phyloP scores from a whole-genome alignment of 2,329 filamentous ascomycete genomes.

The Colletotrichum musae region DNA sequence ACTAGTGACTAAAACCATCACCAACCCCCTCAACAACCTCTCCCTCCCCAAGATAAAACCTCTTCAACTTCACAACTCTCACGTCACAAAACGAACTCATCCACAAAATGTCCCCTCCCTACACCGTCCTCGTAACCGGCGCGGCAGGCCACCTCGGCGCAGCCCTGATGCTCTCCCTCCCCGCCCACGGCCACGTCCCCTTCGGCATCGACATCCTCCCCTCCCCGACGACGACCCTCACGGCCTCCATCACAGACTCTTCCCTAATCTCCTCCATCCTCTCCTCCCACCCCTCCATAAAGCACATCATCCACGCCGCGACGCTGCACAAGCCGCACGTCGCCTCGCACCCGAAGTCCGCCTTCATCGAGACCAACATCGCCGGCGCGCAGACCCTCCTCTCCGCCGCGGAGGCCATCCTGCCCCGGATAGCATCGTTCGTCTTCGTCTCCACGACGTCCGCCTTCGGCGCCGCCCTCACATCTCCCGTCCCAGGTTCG shows the following conservation, averaged over 20 bases:
- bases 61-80: neutral
- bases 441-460: slow-evolving; percentile 63
- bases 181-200: slow-evolving; percentile 55
- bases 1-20: too few relatives aligned
- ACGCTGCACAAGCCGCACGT: slow-evolving; percentile 65
- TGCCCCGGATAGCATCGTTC: slow-evolving; percentile 53
- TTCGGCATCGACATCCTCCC: slow-evolving; percentile 61
- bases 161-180: slow-evolving; percentile 60
- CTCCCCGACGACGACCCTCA: slow-evolving; percentile 53
- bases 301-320: slow-evolving; percentile 60
- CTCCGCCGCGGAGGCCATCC: slow-evolving; percentile 52
- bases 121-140: slow-evolving; percentile 60
- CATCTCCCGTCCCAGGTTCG: slow-evolving; percentile 49
- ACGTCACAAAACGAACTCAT: neutral
- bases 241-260: slow-evolving; percentile 55
- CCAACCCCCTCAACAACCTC: too few relatives aligned
- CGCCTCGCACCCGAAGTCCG: slow-evolving; percentile 58
- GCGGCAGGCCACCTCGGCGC: slow-evolving; percentile 62
- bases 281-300: slow-evolving; percentile 48
- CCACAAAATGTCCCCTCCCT: slow-evolving; percentile 10
- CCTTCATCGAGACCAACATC: slow-evolving; percentile 62
- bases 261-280: slow-evolving; percentile 52
- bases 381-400: slow-evolving; percentile 59
- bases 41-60: neutral
- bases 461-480: slow-evolving; percentile 57